Evolutionary conservation across 2,329 filamentous ascomycete species (phyloP), one percentile per base, ranked within the genome.

Genomic region (Aureobasidium sp.): DNA sequence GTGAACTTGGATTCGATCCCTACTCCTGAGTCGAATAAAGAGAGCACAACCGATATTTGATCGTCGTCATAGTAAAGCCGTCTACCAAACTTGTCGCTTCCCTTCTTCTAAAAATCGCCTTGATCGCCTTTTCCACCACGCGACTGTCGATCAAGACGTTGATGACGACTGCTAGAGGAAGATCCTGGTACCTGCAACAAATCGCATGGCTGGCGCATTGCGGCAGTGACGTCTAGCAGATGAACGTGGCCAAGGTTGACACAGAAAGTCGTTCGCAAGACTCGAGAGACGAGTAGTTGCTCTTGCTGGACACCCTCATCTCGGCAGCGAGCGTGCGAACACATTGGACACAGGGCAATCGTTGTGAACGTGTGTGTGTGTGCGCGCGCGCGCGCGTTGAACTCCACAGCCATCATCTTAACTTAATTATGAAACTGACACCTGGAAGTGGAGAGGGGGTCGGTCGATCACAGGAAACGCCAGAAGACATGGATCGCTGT

Each of bases 351-450:
- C 42, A 47, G 31, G 42, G 55, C 55, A 49, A 47, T 35, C 42
- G 55, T 49, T 45, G 53, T 31, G 50, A 23, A 29, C 27, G 42
- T 29, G 50, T 19, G 50, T 17, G 50, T 8, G 50, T 37, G 27
- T 29, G 50, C 17, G 50, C 25, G 50, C 9, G 50, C 51, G 27
- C 33, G 47, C 45, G 47, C 33, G 47, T 51, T 27, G 38, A 33
- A 42, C 55, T 58, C 55, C 55, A 25, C 53, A 58, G 37, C 55
- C 38, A 58, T 58, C 51, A 55, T 55, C 38, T 55, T 43, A 55
- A 55, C 55, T 49, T 31, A 58, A 49, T 49, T 38, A 27, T 58
- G 55, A 58, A 58, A 58, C 55, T 58, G 55, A 43, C 55, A 58
- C 55, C 23, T 38, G 38, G 31, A 49, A 58, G 55, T 33, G 55